These are phyloP conservation scores for Tricholoma hemisulphureum DNA, from an alignment of 768 basidiomycete genomes.

Conservation along the genomic window DNA sequence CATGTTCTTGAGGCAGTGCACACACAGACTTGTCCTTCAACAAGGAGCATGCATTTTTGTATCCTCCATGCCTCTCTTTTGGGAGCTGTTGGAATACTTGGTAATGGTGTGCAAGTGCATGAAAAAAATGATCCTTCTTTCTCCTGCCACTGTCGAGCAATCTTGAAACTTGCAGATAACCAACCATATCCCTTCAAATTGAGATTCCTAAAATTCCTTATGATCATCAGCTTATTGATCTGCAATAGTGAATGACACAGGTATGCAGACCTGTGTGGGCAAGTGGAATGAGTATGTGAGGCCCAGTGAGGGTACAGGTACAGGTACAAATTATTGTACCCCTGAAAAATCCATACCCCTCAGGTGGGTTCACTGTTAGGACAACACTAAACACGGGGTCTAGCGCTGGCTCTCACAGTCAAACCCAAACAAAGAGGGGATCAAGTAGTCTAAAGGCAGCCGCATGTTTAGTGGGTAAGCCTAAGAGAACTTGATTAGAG, in stretches of 20 bases:
- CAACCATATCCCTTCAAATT: slow-evolving; percentile 26
- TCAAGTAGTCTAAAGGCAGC: no score
- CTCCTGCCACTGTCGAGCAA: slow-evolving; percentile 40
- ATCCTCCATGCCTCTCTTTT: not conserved
- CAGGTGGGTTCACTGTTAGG: no score
- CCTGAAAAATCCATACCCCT: no score
- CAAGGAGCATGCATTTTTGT: not conserved
- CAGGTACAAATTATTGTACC: no score
- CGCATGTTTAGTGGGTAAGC: no score
- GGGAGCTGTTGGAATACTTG: not conserved
- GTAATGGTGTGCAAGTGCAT: not conserved
- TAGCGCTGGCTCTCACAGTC: no score
- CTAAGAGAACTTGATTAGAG: no score
- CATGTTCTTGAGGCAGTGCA: not conserved
- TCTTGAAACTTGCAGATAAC: slow-evolving; percentile 31
- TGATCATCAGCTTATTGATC: slow-evolving; percentile 33
- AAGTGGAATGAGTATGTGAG: no score
- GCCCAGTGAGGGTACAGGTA: no score
- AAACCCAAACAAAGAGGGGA: no score
- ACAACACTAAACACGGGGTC: no score
- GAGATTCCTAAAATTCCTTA: slow-evolving; percentile 32
- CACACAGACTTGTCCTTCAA: not conserved
- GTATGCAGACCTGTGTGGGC: no score
- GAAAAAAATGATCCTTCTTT: slow-evolving; percentile 9
- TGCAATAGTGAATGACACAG: slow-evolving; percentile 22